Conservation (phyloP, 768 basidiomycete species). For the Mycena crocata region DNA sequence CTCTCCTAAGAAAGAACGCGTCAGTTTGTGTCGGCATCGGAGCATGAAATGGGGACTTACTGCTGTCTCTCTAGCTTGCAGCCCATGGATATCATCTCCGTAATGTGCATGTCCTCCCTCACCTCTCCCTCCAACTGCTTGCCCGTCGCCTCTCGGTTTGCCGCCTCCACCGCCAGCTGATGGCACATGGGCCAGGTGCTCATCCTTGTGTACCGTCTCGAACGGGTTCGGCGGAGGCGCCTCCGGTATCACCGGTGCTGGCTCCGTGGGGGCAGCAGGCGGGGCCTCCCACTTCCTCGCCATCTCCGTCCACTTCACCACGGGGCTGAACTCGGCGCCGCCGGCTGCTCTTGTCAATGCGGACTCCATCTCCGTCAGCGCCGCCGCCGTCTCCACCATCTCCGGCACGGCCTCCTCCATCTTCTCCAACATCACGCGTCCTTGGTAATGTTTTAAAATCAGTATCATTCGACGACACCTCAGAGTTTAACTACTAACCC, state of each 20-base stretch:
- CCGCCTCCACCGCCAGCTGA: conserved; percentile 1
- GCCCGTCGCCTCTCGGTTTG: not conserved
- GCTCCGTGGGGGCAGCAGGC: too few species aligned
- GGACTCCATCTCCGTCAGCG: not conserved
- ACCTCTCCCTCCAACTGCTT: not conserved
- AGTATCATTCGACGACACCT: not conserved
- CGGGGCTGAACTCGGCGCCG: too few species aligned
- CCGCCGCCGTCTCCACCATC: not conserved
- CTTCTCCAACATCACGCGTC: not conserved
- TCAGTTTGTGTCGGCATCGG: not conserved
- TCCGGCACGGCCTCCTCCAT: not conserved
- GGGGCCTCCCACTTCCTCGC: not conserved
- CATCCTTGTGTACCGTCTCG: not conserved
- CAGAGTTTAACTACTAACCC: not conserved
- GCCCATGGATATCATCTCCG: conserved; percentile 23
- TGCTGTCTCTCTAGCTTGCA: conserved; percentile 32
- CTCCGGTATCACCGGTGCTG: too few species aligned
- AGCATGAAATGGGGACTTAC: conserved; percentile 8
- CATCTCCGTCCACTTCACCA: not conserved
- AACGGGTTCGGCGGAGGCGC: not conserved
- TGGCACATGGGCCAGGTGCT: not conserved
- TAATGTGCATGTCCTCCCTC: conserved; percentile 19
- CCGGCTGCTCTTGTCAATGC: not conserved
- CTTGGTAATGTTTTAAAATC: not conserved
- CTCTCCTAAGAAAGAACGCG: not conserved